These are phyloP conservation scores for Aspergillus ibericus DNA, from an alignment of 2,329 filamentous ascomycete genomes.

Conservation along the genomic window DNA sequence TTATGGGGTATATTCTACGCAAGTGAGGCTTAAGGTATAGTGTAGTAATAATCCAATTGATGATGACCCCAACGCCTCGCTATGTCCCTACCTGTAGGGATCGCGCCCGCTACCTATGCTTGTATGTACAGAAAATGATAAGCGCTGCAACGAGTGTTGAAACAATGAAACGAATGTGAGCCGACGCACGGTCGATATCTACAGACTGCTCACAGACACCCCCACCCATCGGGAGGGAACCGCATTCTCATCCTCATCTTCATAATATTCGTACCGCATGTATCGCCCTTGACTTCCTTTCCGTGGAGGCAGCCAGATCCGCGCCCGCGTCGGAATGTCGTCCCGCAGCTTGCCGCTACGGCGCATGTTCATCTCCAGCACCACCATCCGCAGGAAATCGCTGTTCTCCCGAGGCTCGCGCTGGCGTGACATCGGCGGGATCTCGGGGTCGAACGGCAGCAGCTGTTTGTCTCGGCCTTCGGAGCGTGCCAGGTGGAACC, in stretches of 20 bases:
- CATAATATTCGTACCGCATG: slow-evolving; percentile 14
- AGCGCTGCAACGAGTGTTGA: slow-evolving; percentile 5
- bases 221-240: slow-evolving; percentile 33
- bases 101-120: not conserved
- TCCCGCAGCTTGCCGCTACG: slow-evolving; percentile 62
- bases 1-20: not conserved
- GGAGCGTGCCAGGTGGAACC: slow-evolving; percentile 42
- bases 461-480: slow-evolving; percentile 45
- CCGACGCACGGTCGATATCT: not conserved
- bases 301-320: slow-evolving; percentile 62
- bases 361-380: slow-evolving; percentile 69
- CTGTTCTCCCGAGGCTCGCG: slow-evolving; percentile 65
- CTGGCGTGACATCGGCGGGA: slow-evolving; percentile 51
- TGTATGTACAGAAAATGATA: not conserved
- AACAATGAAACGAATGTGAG: not conserved
- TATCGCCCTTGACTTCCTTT: slow-evolving; percentile 25
- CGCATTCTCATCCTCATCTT: slow-evolving; percentile 20
- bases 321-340: slow-evolving; percentile 55
- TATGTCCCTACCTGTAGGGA: slow-evolving; percentile 1
- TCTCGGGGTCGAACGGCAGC: slow-evolving; percentile 34
- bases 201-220: slow-evolving; percentile 22
- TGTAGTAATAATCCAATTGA: not conserved
- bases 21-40: too few relatives aligned
- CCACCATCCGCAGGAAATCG: slow-evolving; percentile 63
- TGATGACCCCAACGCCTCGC: slow-evolving; percentile 10